Base-by-base conservation (phyloP, 2,329 filamentous ascomycete species). In the Claviceps lovelessii region DNA sequence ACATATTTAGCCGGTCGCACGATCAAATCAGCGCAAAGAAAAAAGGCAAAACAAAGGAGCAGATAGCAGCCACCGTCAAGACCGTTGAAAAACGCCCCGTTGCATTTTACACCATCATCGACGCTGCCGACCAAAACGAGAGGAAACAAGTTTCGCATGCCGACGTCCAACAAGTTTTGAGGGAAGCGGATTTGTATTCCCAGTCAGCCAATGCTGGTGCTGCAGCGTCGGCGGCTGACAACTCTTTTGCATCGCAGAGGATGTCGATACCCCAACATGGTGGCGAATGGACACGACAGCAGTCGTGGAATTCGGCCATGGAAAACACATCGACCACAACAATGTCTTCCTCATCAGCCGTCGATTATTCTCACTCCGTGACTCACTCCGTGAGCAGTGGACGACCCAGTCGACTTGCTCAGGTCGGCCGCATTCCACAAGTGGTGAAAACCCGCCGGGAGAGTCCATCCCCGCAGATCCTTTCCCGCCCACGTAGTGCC, bases 391-490 rank as follows among this genome's bases (percentile, higher is more conserved):
- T 56, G 19, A 41, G 52, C 57, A 31, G 60, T 58, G 11, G 23
- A 45, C 60, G 63, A 33, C 67, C 65, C 7, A 87, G 81, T 64
- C 79, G 90, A 55, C 73, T 95, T 19, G 81, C 84, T 33, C 88
- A 91, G 61, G 83, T 95, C 49, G 90, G 90, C 9, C 81, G 90
- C 17, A 95, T 95, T 52, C 90, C 90, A 9, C 83, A 83, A 62
- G 88, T 95, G 4, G 76, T 91, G 35, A 88, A 81, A 49, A 82
- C 78, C 49, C 78, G 83, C 53, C 74, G 82, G 41, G 79, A 85
- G 58, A 80, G 80, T 50, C 79, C 81, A 1, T 84, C 87, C 0
- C 80, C 86, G 1, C 84, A 83, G 64, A 95, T 88, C 37, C 95
- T 95, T 66, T 95, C 90, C 3, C 77, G 89, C 9, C 89, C 90